Evolutionary conservation across 2,329 filamentous ascomycete species (phyloP).

Genomic region (Scedosporium boydii): DNA sequence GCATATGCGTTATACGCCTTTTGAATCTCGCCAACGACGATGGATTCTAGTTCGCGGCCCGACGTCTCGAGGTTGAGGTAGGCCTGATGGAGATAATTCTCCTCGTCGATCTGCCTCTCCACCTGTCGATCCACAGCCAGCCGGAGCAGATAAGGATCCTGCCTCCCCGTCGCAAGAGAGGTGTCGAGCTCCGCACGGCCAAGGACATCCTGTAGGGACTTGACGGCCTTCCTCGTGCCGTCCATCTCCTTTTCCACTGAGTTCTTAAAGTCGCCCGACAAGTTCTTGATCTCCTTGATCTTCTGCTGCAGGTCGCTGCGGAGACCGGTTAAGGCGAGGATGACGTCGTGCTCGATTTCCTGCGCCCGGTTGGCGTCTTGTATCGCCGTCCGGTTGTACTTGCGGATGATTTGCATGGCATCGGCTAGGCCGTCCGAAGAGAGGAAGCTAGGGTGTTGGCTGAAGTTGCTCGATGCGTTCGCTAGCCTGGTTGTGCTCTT

Average conservation of each 20-base stretch:
- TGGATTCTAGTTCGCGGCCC: slow-evolving; percentile 87
- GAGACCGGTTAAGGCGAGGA: slow-evolving; percentile 75
- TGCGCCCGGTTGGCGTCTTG: slow-evolving; percentile 77
- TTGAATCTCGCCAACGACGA: slow-evolving; percentile 94
- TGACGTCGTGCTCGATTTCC: slow-evolving; percentile 87
- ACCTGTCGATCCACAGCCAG: slow-evolving; percentile 82
- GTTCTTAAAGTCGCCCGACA: slow-evolving; percentile 95
- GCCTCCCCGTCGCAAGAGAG: slow-evolving; percentile 61
- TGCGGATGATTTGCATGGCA: slow-evolving; percentile 68
- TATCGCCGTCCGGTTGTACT: slow-evolving; percentile 74
- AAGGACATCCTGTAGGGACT: slow-evolving; percentile 70
- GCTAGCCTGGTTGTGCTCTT: slow-evolving; percentile 77
- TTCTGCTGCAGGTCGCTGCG: slow-evolving; percentile 87
- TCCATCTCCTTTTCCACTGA: slow-evolving; percentile 94
- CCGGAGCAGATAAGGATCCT: slow-evolving; percentile 83
- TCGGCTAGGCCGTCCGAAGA: slow-evolving; percentile 78
- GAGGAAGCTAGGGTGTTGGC: slow-evolving; percentile 67
- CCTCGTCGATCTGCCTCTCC: slow-evolving; percentile 88
- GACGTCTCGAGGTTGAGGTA: slow-evolving; percentile 92
- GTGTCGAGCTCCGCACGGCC: slow-evolving; percentile 72
- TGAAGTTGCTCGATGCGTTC: slow-evolving; percentile 73
- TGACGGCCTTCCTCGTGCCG: slow-evolving; percentile 66
- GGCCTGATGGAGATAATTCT: slow-evolving; percentile 95
- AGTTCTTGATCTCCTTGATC: slow-evolving; percentile 94
- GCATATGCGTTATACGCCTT: slow-evolving; percentile 95